These are phyloP conservation scores for Hyaloraphidium curvatum DNA, from an alignment of 192 early-diverging fungal genomes.

Conservation along the genomic window DNA sequence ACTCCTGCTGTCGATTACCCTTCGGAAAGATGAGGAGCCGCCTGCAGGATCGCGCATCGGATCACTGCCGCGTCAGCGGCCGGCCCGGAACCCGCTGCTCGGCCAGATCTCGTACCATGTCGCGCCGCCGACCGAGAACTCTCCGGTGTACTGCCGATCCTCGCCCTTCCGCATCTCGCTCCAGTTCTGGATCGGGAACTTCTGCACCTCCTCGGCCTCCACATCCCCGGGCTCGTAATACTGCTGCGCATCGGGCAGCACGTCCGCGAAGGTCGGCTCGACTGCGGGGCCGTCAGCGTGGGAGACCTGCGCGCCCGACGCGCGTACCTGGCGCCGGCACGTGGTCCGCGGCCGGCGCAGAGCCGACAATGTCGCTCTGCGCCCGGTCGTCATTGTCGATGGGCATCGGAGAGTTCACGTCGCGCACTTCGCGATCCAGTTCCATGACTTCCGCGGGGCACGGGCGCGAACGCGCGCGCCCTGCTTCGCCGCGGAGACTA, in stretches of 20 bases:
- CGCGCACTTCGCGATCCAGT: too few species aligned
- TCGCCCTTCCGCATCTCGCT: neutral
- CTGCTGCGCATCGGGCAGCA: neutral
- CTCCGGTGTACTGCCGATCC: neutral
- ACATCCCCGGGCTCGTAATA: neutral
- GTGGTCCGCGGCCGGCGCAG: too few species aligned
- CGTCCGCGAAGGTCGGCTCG: neutral
- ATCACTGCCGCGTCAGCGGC: neutral
- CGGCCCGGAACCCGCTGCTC: neutral
- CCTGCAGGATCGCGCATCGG: conserved; percentile 23
- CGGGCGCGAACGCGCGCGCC: too few species aligned
- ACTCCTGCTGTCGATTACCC: conserved; percentile 56
- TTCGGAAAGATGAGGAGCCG: conserved; percentile 70
- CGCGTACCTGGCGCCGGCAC: too few species aligned
- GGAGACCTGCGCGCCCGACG: too few species aligned
- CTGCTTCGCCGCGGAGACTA: too few species aligned
- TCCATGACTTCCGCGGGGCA: too few species aligned
- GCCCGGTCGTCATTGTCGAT: too few species aligned
- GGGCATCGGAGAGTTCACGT: too few species aligned
- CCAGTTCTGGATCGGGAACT: neutral
- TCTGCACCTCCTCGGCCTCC: neutral
- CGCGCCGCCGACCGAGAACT: neutral
- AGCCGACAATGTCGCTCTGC: too few species aligned
- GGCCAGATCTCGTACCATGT: neutral
- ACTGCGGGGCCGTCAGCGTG: too few species aligned